phyloP scores from a whole-genome alignment of 257 asterid species.

The Solanum rostratum region DNA sequence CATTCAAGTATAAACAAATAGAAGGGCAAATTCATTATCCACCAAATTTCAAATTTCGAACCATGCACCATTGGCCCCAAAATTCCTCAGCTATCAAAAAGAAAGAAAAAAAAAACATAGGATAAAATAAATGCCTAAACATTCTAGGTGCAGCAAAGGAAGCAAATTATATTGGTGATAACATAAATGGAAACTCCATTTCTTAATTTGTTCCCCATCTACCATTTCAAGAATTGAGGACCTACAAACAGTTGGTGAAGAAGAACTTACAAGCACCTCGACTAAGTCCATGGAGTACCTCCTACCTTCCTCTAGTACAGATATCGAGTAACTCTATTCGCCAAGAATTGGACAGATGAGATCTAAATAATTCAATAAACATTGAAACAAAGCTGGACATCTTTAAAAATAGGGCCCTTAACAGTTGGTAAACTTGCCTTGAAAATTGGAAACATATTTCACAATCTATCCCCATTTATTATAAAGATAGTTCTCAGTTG shows the following conservation, averaged over 20 bases:
- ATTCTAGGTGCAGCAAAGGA: neutral
- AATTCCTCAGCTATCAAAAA: neutral
- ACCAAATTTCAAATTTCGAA: neutral
- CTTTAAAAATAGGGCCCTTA: neutral
- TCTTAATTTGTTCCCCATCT: neutral
- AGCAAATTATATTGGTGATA: neutral
- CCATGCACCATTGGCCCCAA: neutral
- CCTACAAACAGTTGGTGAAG: neutral
- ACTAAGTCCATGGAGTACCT: neutral
- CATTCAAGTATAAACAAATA: neutral
- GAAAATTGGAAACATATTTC: neutral
- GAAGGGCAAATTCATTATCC: neutral
- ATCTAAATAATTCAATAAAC: neutral
- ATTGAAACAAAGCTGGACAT: neutral
- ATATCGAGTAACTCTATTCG: neutral
- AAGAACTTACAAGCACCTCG: neutral
- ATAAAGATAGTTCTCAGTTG: neutral
- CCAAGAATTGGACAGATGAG: neutral
- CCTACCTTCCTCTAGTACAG: neutral
- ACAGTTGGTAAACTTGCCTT: neutral
- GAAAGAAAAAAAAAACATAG: neutral
- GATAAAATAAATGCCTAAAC: neutral
- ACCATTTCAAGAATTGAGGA: neutral
- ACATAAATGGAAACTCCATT: neutral
- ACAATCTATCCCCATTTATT: neutral